phyloP scores from a whole-genome alignment of 345 rosid genomes.

The Cardamine chenopodiifolia region DNA sequence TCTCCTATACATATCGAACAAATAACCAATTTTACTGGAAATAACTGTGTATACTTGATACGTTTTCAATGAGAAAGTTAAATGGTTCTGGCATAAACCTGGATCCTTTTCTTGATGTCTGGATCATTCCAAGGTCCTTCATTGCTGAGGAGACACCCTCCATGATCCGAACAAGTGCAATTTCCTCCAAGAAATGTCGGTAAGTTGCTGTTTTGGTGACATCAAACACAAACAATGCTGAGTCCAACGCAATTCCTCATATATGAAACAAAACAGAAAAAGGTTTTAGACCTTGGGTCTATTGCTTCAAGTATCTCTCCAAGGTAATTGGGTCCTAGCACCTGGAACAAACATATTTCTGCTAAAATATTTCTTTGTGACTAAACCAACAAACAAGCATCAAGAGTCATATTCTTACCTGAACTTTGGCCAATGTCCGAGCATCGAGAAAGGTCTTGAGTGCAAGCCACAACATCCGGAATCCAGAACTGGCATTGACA shows the following conservation, averaged over 20 bases:
- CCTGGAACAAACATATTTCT: constrained; percentile 49
- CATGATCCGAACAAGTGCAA: constrained; percentile 68
- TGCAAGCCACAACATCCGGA: constrained; percentile 91
- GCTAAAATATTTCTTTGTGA: neutral
- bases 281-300: constrained; percentile 61
- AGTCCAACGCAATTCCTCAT: constrained; percentile 8
- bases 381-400: constrained; percentile 4
- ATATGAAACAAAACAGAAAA: neutral
- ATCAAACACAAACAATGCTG: constrained; percentile 13
- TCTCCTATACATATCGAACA: neutral
- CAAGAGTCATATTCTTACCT: constrained; percentile 47
- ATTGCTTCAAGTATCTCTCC: constrained; percentile 71
- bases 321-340: constrained; percentile 75
- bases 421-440: constrained; percentile 80
- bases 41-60: constrained; percentile 1
- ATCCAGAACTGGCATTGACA: constrained; percentile 90
- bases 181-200: constrained; percentile 94
- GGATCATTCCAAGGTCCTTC: constrained; percentile 95
- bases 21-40: neutral
- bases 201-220: constrained; percentile 64
- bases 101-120: constrained; percentile 52
- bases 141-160: constrained; percentile 85
- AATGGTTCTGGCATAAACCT: constrained; percentile 17
- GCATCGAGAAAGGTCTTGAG: constrained; percentile 89
- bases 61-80: neutral